These are phyloP conservation scores for Phoenix dactylifera DNA, from an alignment of 176 grass and related monocot genomes.

Conservation along the genomic window DNA sequence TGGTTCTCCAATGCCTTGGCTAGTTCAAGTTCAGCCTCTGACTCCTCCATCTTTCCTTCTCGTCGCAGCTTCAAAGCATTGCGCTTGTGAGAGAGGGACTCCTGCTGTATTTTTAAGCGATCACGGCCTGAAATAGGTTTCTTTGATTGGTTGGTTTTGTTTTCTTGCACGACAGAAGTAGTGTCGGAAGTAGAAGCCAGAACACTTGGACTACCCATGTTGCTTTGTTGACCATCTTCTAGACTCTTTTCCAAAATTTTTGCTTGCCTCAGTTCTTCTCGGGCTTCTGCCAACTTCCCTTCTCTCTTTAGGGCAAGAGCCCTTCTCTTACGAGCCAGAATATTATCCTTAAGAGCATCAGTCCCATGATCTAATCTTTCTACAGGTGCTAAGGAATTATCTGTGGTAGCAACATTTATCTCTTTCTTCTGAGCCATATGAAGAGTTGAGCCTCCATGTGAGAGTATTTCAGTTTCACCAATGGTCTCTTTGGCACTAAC, in stretches of 20 bases:
- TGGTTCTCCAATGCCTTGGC: slow-evolving; percentile 78
- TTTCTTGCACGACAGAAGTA: slow-evolving; percentile 20
- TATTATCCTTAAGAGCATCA: slow-evolving; percentile 49
- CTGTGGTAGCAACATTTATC: not conserved
- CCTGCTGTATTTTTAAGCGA: slow-evolving; percentile 76
- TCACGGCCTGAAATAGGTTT: slow-evolving; percentile 71
- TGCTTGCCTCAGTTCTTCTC: slow-evolving; percentile 74
- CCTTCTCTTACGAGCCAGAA: slow-evolving; percentile 70
- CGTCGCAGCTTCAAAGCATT: slow-evolving; percentile 84
- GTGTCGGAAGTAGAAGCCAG: slow-evolving; percentile 13
- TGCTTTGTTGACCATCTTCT: slow-evolving; percentile 36
- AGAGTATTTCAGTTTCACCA: not conserved
- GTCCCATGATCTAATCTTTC: slow-evolving; percentile 22
- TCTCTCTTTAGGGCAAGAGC: slow-evolving; percentile 84
- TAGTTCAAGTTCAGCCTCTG: slow-evolving; percentile 76
- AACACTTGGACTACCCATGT: not conserved
- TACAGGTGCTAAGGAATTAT: not conserved
- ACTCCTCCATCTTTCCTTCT: slow-evolving; percentile 66
- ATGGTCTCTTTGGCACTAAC: not conserved
- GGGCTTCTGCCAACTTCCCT: slow-evolving; percentile 71
- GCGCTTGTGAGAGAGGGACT: slow-evolving; percentile 82
- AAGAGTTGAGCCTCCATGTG: not conserved
- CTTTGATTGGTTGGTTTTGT: slow-evolving; percentile 28
- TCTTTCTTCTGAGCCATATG: not conserved
- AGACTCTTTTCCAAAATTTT: slow-evolving; percentile 61